A percentile compares a stretch with the other conserved stretches of the same genome.
Evolutionary conservation across 2,329 filamentous ascomycete species (phyloP).

Genomic region (Aspergillus transmontanensis): DNA sequence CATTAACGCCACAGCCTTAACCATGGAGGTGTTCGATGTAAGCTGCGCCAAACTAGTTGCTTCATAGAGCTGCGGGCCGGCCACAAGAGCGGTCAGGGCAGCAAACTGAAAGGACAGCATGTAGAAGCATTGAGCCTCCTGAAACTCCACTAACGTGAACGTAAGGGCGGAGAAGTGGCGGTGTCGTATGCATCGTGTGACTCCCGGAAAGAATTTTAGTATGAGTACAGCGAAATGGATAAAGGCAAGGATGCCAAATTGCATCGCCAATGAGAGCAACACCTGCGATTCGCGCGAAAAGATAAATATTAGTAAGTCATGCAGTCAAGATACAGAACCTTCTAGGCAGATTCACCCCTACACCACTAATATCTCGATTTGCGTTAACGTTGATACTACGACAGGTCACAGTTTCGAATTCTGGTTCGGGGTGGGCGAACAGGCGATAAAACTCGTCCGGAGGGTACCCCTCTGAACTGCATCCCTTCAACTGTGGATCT

Average conservation of each 20-base stretch:
- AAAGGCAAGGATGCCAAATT: not conserved
- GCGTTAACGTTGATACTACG: not conserved
- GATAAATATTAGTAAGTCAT: not conserved
- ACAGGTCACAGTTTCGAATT: not conserved
- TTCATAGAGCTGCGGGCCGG: too few relatives aligned
- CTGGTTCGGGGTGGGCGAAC: not conserved
- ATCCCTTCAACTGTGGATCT: not conserved
- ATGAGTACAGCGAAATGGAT: not conserved
- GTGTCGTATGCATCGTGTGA: not conserved
- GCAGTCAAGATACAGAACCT: not conserved
- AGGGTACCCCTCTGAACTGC: not conserved
- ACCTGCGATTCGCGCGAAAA: not conserved
- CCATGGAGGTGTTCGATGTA: too few relatives aligned
- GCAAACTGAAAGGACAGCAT: too few relatives aligned
- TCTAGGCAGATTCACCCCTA: not conserved
- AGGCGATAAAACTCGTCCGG: not conserved
- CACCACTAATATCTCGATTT: not conserved
- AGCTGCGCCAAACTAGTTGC: too few relatives aligned
- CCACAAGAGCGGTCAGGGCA: not conserved
- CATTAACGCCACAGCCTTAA: too few relatives aligned
- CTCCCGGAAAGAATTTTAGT: not conserved
- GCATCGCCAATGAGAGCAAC: not conserved
- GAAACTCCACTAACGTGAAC: not conserved
- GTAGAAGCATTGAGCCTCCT: too few relatives aligned
- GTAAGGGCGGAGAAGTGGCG: constrained; percentile 5